Evolutionary conservation across 2,329 filamentous ascomycete genomes (phyloP).

Genomic region (Calonectria pseudoturangicola): DNA sequence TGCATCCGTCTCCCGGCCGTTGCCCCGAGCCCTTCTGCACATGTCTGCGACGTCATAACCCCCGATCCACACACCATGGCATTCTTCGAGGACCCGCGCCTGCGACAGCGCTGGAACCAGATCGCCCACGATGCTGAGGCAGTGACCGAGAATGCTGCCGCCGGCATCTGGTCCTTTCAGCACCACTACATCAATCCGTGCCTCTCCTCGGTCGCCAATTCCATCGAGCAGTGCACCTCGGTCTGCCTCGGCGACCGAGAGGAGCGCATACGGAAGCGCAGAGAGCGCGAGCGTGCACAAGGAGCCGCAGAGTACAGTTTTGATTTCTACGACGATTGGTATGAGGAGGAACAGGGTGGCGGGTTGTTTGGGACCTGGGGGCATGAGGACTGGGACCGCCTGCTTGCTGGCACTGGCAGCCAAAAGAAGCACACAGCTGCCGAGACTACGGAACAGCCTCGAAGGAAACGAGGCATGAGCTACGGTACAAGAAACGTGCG

Average conservation of each 20-base stretch:
- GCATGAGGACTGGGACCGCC: constrained; percentile 87
- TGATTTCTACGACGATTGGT: constrained; percentile 99
- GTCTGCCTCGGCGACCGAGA: constrained; percentile 83
- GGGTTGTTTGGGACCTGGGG: constrained; percentile 84
- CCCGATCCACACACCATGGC: constrained; percentile 66
- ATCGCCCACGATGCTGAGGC: constrained; percentile 93
- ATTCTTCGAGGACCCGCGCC: constrained; percentile 86
- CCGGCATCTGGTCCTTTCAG: constrained; percentile 90
- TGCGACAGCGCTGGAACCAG: constrained; percentile 95
- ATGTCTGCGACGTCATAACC: constrained; percentile 56
- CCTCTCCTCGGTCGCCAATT: constrained; percentile 78
- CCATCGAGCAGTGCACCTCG: constrained; percentile 82
- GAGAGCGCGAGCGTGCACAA: constrained; percentile 76
- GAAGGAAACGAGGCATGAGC: constrained; percentile 88
- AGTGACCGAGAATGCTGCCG: constrained; percentile 93
- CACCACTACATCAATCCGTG: constrained; percentile 91
- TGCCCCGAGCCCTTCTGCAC: constrained; percentile 34
- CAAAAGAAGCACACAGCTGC: constrained; percentile 60
- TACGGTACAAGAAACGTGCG: constrained; percentile 82
- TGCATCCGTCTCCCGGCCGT: constrained; percentile 14
- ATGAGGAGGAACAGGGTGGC: constrained; percentile 74
- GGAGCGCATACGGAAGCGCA: constrained; percentile 80
- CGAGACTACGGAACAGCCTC: constrained; percentile 76
- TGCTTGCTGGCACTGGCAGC: constrained; percentile 82
- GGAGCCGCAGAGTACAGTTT: constrained; percentile 88